phyloP scores from a whole-genome alignment of 345 rosid genomes.

The Eucalyptus regnans region DNA sequence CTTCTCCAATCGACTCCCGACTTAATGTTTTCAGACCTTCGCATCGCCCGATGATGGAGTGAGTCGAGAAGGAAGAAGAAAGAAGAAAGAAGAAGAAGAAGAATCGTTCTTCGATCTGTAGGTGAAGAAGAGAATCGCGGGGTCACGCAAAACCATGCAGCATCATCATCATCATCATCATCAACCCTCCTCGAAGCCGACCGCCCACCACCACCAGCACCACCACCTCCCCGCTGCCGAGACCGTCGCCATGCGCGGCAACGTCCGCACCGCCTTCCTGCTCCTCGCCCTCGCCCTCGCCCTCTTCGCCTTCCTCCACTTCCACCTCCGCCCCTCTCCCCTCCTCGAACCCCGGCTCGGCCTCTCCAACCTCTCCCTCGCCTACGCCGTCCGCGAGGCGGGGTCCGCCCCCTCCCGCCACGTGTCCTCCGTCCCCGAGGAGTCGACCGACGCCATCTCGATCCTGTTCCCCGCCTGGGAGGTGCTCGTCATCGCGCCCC shows the following conservation, averaged over 20 bases:
- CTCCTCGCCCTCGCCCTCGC: neutral
- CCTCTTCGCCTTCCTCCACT: neutral
- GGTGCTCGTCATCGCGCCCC: slow-evolving; percentile 26
- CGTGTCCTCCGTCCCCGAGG: neutral
- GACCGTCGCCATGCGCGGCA: neutral
- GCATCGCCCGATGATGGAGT: neutral
- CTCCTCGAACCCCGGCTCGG: neutral
- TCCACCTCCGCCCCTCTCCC: neutral
- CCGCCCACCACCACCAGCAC: neutral
- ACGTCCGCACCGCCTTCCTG: neutral
- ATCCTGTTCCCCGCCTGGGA: slow-evolving; percentile 75
- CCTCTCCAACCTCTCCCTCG: neutral
- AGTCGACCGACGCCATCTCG: slow-evolving; percentile 10
- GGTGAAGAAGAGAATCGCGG: neutral
- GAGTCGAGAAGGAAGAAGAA: neutral
- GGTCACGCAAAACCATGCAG: neutral
- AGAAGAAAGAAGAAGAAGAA: neutral
- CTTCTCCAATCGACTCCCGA: neutral
- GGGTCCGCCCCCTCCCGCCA: neutral
- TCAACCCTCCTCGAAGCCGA: neutral
- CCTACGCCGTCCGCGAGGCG: neutral
- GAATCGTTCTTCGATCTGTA: neutral
- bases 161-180: neutral
- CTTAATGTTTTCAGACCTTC: neutral
- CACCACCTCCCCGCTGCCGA: neutral